Base-by-base conservation (phyloP, 192 early-diverging fungal genomes). In the Gonapodya sp. region DNA sequence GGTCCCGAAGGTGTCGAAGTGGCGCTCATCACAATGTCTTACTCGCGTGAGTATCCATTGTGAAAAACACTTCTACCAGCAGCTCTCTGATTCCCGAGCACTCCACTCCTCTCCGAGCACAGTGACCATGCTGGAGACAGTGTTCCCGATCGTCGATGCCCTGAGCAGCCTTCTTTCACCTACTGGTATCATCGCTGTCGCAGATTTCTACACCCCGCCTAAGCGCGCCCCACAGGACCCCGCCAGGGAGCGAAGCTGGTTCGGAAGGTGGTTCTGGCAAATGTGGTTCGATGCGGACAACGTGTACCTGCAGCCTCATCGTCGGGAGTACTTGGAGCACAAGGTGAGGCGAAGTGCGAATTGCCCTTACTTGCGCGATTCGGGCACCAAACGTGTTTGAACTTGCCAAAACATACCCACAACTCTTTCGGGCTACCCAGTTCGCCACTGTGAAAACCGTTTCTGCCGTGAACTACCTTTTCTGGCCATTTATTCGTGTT, bases 221-320 rank as follows among this genome's bases (percentile, higher is more conserved):
- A 88, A 87, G 37, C 83, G 86, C 36, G 88, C 89, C 0, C 75
- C 75, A 18, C 84, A 89, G 24, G 86, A 87, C 34, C 84, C 91
- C 31, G 88, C 88, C 18, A 92, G 93, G 72, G 90, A 92, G 73
- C 91, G 92, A 79, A 88, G 83, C 78, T 96, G 94, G 94, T 87
- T 94, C 81, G 91, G 89, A 8, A 90, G 93, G 36, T 90, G 91
- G 86, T 96, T 96, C 83, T 96, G 94, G 94, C 87, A 91, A 79
- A 93, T 93, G 81, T 96, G 94, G 94, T 96, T 96, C 84, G 92
- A 93, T 35, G 83, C 90, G 31, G 95, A 96, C 85, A 94, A 95
- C 84, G 91, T 96, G 80, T 91, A 94, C 80, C 86, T 96, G 0
- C 88, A 91, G 80, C 92, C 92, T 36, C 88, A 89, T 32, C 94